Conservation (phyloP, 352 stramenopile species). For the Pelagophyceae sp. region DNA sequence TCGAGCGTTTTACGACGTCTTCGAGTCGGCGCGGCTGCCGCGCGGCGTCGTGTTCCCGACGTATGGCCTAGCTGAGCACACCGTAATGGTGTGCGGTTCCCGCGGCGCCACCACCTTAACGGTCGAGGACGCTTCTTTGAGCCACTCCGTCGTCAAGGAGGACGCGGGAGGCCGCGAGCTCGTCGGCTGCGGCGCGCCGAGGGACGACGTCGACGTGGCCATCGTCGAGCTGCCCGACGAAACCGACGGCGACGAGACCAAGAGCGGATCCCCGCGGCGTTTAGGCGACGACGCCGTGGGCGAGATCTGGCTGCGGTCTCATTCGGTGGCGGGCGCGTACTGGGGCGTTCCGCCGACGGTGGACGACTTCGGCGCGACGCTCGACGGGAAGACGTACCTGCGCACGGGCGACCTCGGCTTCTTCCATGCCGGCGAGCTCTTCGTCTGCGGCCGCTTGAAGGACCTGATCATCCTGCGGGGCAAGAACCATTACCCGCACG, state of each 20-base stretch:
- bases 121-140: too few relatives aligned
- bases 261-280: not conserved
- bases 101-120: too few relatives aligned
- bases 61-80: slow-evolving; percentile 98
- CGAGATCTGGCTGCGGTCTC: slow-evolving; percentile 13
- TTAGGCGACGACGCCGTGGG: not conserved
- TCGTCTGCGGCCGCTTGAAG: slow-evolving; percentile 96
- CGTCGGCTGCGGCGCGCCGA: not conserved
- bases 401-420: slow-evolving; percentile 95
- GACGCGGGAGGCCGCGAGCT: not conserved
- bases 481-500: slow-evolving; percentile 97
- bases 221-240: not conserved
- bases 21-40: slow-evolving; percentile 70
- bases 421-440: slow-evolving; percentile 84
- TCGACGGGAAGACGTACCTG: slow-evolving; percentile 55
- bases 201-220: not conserved
- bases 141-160: not conserved
- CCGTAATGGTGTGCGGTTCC: slow-evolving; percentile 83
- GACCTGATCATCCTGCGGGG: slow-evolving; percentile 98
- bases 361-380: not conserved
- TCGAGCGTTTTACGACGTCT: slow-evolving; percentile 39
- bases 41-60: slow-evolving; percentile 83
- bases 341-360: not conserved
- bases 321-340: slow-evolving; percentile 4
- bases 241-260: not conserved